phyloP scores from a whole-genome alignment of 441 rosid genomes.

The Adansonia madagascariensis region DNA sequence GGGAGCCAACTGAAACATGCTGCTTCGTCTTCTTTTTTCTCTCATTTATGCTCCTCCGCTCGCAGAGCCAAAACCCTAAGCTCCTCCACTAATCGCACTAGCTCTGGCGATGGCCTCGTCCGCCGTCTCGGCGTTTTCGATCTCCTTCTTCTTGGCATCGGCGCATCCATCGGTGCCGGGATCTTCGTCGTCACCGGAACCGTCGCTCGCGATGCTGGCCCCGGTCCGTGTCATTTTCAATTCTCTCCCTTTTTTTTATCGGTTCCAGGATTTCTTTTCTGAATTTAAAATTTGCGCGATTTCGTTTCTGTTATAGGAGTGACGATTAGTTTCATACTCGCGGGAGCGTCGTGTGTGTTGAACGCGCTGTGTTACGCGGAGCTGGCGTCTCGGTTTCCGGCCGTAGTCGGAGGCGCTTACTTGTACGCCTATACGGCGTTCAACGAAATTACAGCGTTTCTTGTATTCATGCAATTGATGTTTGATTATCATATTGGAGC shows the following conservation, averaged over 20 bases:
- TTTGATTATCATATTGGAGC: constrained; percentile 96
- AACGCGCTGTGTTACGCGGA: constrained; percentile 95
- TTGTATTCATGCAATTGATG: constrained; percentile 90
- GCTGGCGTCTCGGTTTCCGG: constrained; percentile 85
- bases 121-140: constrained; percentile 85
- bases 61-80: constrained; percentile 58
- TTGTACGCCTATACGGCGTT: constrained; percentile 82
- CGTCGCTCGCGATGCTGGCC: constrained; percentile 91
- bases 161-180: constrained; percentile 95
- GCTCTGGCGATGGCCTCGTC: constrained; percentile 53
- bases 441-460: constrained; percentile 90
- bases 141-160: constrained; percentile 79
- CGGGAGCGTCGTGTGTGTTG: constrained; percentile 85
- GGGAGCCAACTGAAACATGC: constrained; percentile 30
- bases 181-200: constrained; percentile 93
- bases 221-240: constrained; percentile 52
- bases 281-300: constrained; percentile 5
- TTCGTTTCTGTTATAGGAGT: constrained; percentile 57
- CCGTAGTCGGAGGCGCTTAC: constrained; percentile 98
- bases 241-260: not conserved
- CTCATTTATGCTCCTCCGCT: constrained; percentile 78
- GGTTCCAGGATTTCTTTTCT: constrained; percentile 12
- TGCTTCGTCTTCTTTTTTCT: constrained; percentile 47
- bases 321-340: constrained; percentile 81
- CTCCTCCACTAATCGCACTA: constrained; percentile 27